Percentiles rank a stretch among this genome's conserved stretches.
These are phyloP conservation scores for Metarhizium humberi DNA, from an alignment of 2,329 filamentous ascomycete species.

Conservation along the genomic window DNA sequence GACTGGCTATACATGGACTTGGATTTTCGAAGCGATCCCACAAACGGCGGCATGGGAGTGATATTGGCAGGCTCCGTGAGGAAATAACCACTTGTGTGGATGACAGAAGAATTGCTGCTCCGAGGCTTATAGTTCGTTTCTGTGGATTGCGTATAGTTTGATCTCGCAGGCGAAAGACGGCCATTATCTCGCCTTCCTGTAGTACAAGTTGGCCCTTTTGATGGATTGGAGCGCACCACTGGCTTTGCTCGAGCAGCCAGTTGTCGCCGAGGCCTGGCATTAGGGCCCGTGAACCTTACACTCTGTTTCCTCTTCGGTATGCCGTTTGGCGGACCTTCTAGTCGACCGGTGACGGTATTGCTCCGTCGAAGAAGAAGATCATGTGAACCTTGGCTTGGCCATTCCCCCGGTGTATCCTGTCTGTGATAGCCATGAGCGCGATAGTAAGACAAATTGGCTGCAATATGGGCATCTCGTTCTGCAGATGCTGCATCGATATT, in stretches of 20 bases:
- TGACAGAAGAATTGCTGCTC: constrained; percentile 20
- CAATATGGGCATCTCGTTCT: constrained; percentile 51
- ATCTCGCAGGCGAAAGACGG: not conserved
- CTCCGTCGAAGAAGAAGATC: constrained; percentile 10
- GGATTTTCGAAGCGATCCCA: constrained; percentile 42
- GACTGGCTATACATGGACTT: constrained; percentile 41
- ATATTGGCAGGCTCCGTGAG: not conserved
- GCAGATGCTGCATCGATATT: constrained; percentile 39
- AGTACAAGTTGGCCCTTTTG: not conserved
- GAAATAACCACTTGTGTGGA: not conserved
- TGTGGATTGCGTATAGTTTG: not conserved
- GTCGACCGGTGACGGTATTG: constrained; percentile 12
- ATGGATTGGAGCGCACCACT: not conserved
- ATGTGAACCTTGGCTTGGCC: constrained; percentile 14
- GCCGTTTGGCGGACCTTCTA: constrained; percentile 7
- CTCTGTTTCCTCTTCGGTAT: constrained; percentile 33
- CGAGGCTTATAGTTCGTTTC: not conserved
- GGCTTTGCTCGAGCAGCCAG: constrained; percentile 19
- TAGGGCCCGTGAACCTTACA: constrained; percentile 41
- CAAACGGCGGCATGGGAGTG: constrained; percentile 33
- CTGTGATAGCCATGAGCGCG: constrained; percentile 35
- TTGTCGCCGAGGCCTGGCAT: constrained; percentile 17
- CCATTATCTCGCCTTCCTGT: not conserved
- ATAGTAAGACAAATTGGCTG: constrained; percentile 51
- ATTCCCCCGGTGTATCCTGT: not conserved